Evolutionary conservation across 2,329 filamentous ascomycete species (phyloP), one percentile per base, ranked within the genome.

Genomic region (Alternaria triticimaculans): DNA sequence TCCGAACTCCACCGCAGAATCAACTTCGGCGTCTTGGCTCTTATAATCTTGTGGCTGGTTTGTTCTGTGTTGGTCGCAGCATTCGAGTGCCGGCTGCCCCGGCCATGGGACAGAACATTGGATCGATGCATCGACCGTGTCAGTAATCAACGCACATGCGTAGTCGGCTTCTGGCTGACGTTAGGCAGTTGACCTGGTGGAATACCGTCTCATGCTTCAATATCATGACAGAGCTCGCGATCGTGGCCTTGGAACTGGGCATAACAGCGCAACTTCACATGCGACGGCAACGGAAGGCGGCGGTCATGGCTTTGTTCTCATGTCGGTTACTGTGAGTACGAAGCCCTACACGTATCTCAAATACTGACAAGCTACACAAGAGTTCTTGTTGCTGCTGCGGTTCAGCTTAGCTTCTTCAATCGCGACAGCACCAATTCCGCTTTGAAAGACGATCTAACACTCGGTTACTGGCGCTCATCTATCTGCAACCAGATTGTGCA

Each of bases 401-500:
- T 70, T 4, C 72, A 73, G 48, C 64, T 74, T 9, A 48, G 49
- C 28, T 66, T 68, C 28, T 67, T 70, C 44, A 62, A 68, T 25
- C 45, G 61, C 10, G 72, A 73, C n/a, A 57, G 25, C 30, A 53
- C 55, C 12, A 43, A 66, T n/a, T 15, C 55, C 10, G 14, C 55
- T 11, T 49, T 57, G 18, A 67, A 61, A 50, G 48, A 63, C 45
- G 72, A 78, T 33, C 43, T 71, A 15, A 66, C 69, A 6, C 69
- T 77, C n/a, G 72, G 74, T 26, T 73, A 70, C 62, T 78, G 74
- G 74, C 73, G 60, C 7, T 72, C 71, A 14, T 50, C 68, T 9
- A 61, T 75, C 10, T 71, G 73, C 64, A 72, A 68, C 11, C 72
- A 75, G 55, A 53, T 70, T 9, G 61, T 76, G 5, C 71, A 72